These are phyloP conservation scores for Ogataea ramenticola DNA, from an alignment of 805 yeast species.

Conservation along the genomic window DNA sequence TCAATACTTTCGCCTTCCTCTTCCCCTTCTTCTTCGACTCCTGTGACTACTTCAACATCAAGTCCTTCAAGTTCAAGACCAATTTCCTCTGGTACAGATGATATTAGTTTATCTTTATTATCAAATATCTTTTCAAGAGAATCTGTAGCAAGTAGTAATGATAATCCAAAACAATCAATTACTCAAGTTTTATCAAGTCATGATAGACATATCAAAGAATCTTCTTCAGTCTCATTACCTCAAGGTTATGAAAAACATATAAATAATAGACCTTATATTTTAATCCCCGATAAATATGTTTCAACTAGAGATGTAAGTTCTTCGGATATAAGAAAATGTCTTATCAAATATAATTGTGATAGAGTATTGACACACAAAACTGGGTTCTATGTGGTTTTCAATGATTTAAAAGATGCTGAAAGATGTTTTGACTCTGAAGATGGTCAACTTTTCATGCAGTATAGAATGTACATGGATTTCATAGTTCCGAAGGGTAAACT, in stretches of 20 bases:
- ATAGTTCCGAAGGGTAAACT: conserved; percentile 39
- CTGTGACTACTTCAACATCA: too few species aligned
- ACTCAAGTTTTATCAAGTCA: conserved; percentile 15
- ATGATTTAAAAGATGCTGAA: conserved; percentile 48
- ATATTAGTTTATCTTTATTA: not conserved
- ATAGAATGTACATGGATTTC: conserved; percentile 50
- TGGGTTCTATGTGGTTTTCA: conserved; percentile 72
- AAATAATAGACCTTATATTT: conserved; percentile 50
- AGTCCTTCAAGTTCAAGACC: too few species aligned
- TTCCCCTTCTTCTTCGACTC: too few species aligned
- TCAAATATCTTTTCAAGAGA: not conserved
- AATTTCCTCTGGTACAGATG: too few species aligned
- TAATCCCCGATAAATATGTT: conserved; percentile 43
- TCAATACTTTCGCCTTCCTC: too few species aligned
- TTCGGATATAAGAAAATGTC: conserved; percentile 50
- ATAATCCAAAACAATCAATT: not conserved
- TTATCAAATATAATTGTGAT: conserved; percentile 58
- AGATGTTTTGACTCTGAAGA: conserved; percentile 55
- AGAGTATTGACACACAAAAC: conserved; percentile 52
- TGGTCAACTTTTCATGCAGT: conserved; percentile 42
- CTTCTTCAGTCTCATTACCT: conserved; percentile 32
- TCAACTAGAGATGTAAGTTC: conserved; percentile 41
- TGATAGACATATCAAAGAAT: conserved; percentile 24
- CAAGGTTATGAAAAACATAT: conserved; percentile 40
- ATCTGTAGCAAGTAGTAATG: not conserved